Conservation (phyloP, 1,284 basidiomycete species). For the Papiliotrema flavescens region DNA sequence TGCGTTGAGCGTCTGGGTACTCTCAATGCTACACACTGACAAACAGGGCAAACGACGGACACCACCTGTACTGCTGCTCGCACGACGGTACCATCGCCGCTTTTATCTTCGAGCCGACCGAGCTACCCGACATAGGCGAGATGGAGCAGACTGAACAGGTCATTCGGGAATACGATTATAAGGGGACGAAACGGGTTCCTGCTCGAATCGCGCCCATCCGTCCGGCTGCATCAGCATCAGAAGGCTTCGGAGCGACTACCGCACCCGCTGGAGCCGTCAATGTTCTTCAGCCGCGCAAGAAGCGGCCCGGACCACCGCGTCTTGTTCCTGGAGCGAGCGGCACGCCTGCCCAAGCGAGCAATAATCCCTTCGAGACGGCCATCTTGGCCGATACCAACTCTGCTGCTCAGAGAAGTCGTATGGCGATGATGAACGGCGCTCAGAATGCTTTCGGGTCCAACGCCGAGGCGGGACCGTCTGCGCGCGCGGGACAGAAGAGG, state of each 20-base stretch:
- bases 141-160: constrained; percentile 70
- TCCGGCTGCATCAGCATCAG: neutral
- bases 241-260: constrained; percentile 11
- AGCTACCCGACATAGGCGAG: constrained; percentile 79
- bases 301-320: neutral
- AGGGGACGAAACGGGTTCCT: constrained; percentile 19
- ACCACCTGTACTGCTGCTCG: constrained; percentile 88
- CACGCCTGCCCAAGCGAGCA: neutral
- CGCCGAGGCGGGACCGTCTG: constrained; percentile 6
- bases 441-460: constrained; percentile 21
- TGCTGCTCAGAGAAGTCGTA: constrained; percentile 17
- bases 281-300: constrained; percentile 27
- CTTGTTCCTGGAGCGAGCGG: constrained; percentile 4
- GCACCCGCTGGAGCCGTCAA: constrained; percentile 17
- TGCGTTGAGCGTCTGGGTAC: constrained; percentile 47
- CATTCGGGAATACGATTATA: constrained; percentile 72
- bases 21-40: constrained; percentile 1
- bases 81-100: constrained; percentile 92
- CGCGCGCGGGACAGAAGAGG: constrained; percentile 26
- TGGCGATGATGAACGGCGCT: constrained; percentile 35
- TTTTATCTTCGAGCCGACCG: constrained; percentile 72
- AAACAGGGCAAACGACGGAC: constrained; percentile 82
- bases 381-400: constrained; percentile 13
- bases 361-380: constrained; percentile 31
- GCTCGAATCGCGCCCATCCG: neutral